These are phyloP conservation scores for Candida incommunis DNA, from an alignment of 805 yeast species.

Conservation along the genomic window DNA sequence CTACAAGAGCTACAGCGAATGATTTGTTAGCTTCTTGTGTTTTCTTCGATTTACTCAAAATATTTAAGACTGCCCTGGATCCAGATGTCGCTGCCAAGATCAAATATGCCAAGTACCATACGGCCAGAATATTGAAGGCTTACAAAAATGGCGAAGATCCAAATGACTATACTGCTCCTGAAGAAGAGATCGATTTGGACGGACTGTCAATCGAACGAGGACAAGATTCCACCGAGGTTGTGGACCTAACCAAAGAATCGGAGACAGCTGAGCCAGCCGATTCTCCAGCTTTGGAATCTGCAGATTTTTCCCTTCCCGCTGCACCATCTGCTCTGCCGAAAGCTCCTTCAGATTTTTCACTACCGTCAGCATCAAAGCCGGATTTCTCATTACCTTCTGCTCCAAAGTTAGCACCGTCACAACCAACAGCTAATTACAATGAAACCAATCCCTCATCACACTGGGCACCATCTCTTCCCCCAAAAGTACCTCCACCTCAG, in stretches of 20 bases:
- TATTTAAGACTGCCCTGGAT: slow-evolving; percentile 22
- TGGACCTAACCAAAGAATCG: neutral
- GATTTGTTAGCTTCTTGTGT: slow-evolving; percentile 40
- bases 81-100: slow-evolving; percentile 28
- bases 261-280: slow-evolving; percentile 3
- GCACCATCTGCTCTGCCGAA: neutral
- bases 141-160: slow-evolving; percentile 40
- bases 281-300: neutral
- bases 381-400: slow-evolving; percentile 1
- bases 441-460: neutral
- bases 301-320: neutral
- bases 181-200: slow-evolving; percentile 13
- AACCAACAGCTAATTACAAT: slow-evolving; percentile 1
- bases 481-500: slow-evolving; percentile 1
- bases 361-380: slow-evolving; percentile 1
- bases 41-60: slow-evolving; percentile 35
- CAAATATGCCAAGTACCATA: slow-evolving; percentile 50
- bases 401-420: neutral
- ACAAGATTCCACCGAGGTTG: neutral
- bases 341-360: neutral
- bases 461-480: neutral
- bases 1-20: slow-evolving; percentile 32
- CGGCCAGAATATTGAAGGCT: slow-evolving; percentile 40
- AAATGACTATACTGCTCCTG: slow-evolving; percentile 35
- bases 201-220: slow-evolving; percentile 6